Conservation (phyloP, 2,329 filamentous ascomycete species). For the Trichoderma aggressivum region DNA sequence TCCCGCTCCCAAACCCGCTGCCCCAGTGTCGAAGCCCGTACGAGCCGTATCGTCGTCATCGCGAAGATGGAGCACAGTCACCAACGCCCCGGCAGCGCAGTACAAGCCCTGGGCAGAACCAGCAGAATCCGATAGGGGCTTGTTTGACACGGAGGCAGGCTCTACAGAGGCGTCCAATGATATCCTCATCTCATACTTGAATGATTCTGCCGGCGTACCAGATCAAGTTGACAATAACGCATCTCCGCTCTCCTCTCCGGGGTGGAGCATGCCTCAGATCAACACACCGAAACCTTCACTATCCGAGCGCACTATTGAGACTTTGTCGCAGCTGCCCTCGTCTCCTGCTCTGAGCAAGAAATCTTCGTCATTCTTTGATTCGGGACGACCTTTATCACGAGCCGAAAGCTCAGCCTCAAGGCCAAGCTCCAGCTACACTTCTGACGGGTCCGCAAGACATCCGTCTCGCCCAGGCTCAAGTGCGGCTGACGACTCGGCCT, state of each 20-base stretch:
- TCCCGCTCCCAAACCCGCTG: conserved; percentile 19
- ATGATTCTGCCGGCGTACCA: not conserved
- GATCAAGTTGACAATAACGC: conserved; percentile 24
- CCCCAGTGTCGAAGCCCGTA: conserved; percentile 20
- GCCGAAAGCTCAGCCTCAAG: conserved; percentile 45
- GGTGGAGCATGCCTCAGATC: conserved; percentile 22
- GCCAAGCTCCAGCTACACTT: conserved; percentile 59
- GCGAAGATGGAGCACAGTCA: conserved; percentile 17
- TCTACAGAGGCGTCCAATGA: conserved; percentile 25
- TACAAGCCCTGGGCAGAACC: conserved; percentile 20
- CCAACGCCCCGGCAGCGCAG: conserved; percentile 13
- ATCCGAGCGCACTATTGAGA: conserved; percentile 82
- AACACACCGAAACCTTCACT: conserved; percentile 55
- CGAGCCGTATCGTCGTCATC: conserved; percentile 12
- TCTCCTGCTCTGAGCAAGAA: conserved; percentile 68
- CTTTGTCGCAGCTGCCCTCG: conserved; percentile 71
- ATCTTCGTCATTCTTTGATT: conserved; percentile 69
- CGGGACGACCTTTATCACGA: conserved; percentile 54
- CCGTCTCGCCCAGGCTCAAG: conserved; percentile 54
- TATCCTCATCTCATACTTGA: conserved; percentile 14
- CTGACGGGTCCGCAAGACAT: conserved; percentile 53
- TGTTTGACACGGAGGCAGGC: not conserved
- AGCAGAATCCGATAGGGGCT: not conserved
- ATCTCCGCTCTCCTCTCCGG: not conserved
- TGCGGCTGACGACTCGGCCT: conserved; percentile 41